Base-by-base conservation (phyloP, 108 stramenopile genomes). In the Cyclotella distinguenda region DNA sequence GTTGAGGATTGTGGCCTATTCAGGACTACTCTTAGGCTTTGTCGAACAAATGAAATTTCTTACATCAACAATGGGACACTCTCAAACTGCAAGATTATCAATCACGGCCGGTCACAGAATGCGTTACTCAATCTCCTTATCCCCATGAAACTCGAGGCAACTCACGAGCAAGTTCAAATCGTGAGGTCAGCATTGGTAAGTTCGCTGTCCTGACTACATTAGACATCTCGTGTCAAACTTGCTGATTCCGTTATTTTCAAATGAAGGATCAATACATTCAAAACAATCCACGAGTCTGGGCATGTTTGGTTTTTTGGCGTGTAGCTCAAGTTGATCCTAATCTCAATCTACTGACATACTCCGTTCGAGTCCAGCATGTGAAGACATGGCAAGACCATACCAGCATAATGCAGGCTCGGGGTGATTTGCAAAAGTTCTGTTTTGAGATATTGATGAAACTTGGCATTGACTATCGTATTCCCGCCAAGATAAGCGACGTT, bases 1-100 rank as follows among this genome's bases (percentile, higher is more conserved):
- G 91, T 92, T 19, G 91, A 89, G 67, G 88, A 86, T 74, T 69
- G 87, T 58, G 83, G 81, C 36, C 74, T 93, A 21, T 86, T 72
- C 22, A 70, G 66, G 38, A 93, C 89, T 18, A 90, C 89, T 10
- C 62, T 93, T 8, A 65, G 92, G 26, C 77, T 76, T 27, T 71
- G 67, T 11, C 34, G 70, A 8, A 87, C 84, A 5, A 93, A 93
- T 60, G 89, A 93, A 67, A 77, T 93, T 19, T 72, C 86, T 1
- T 77, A 83, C 25, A 58, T 88, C 6, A 86, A 80, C 57, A 93
- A 93, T 73, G 78, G 81, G 3, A 52, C 74, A 3, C 65, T 90
- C 11, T 70, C 87, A 0, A 44, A 52, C 32, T 51, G 77, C 6
- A 65, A 86, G 40, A 93, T 93, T 46, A 67, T 88, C 33, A 93